Evolutionary conservation across 2,329 filamentous ascomycete species (phyloP), one percentile per base, ranked within the genome.

Genomic region (Setomelanomma holmii): DNA sequence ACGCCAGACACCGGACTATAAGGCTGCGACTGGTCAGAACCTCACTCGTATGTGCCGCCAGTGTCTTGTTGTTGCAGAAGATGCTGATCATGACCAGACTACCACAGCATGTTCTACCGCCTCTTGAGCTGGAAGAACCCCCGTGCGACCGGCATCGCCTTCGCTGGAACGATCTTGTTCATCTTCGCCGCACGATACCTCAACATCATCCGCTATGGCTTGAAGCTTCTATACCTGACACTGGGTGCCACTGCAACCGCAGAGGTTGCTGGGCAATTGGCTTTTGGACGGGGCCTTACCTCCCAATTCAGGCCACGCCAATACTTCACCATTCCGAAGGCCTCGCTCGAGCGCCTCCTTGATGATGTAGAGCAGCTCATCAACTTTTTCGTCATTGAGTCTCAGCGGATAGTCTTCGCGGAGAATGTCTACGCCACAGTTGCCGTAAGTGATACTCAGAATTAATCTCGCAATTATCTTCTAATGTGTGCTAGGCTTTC

Each of bases 301-400:
- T 83, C 82, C 61, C 83, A 84, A 57, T 81, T 88, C 76, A 80
- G 86, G 52, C 86, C 86, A 20, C 80, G 80, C 67, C 83, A 83
- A 68, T 88, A 88, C 80, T 88, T 86, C 77, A 86, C 82, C 42
- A 82, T 88, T 52, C 84, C 84, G 30, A 84, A 85, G 69, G 85
- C 87, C 63, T 84, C 82, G 42, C 78, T 87, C 30, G 85, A 88
- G 71, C 82, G 80, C 51, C 74, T 84, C 19, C 75, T 86, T 42
- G 85, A 86, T 59, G 86, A 88, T 68, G 69, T 86, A 12, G 84
- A 86, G 71, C 84, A 88, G 75, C 77, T 88, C 47, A 79, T 84
- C 75, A 87, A 88, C 77, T 88, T 88, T 76, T 85, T 87, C 74
- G 80, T 88, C 61, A 86, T 88, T 57, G 86, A 88, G 70, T 84